These are phyloP conservation scores for Microbotryum intermedium DNA, from an alignment of 1,284 basidiomycete species.

Conservation along the genomic window DNA sequence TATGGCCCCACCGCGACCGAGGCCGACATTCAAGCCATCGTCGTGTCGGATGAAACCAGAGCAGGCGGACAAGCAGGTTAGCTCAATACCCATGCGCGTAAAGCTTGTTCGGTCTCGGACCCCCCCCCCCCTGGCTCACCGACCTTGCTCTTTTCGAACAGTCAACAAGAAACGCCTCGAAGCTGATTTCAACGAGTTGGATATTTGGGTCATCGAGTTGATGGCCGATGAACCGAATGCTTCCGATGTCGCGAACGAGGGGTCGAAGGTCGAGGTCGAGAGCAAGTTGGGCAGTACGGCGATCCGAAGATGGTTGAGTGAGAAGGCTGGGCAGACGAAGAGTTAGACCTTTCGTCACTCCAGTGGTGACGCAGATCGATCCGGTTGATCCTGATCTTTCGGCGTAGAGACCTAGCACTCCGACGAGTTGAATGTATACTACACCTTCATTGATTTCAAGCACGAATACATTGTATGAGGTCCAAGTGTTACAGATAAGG, in stretches of 20 bases:
- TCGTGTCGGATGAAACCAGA: slow-evolving; percentile 77
- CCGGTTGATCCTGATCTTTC: no score
- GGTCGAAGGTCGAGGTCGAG: slow-evolving; percentile 53
- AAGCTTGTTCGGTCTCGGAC: not conserved
- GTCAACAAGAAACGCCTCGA: slow-evolving; percentile 23
- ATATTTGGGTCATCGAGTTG: slow-evolving; percentile 24
- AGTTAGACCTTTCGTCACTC: no score
- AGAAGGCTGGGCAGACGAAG: slow-evolving; percentile 4
- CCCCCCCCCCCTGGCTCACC: not conserved
- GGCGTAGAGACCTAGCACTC: no score
- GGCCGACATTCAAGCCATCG: slow-evolving; percentile 70
- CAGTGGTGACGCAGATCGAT: no score
- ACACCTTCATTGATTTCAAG: no score
- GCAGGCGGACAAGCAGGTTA: slow-evolving; percentile 62
- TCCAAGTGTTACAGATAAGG: no score
- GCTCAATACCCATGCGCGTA: no score
- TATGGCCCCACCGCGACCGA: slow-evolving; percentile 82
- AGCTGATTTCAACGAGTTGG: slow-evolving; percentile 5
- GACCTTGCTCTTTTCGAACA: not conserved
- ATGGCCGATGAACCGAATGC: slow-evolving; percentile 37
- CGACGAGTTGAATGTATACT: no score
- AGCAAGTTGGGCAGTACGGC: slow-evolving; percentile 85
- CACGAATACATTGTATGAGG: no score
- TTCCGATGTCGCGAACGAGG: slow-evolving; percentile 52
- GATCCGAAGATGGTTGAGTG: slow-evolving; percentile 68